phyloP scores from a whole-genome alignment of 1,139 yeast genomes.

The Schwanniomyces etchellsii region DNA sequence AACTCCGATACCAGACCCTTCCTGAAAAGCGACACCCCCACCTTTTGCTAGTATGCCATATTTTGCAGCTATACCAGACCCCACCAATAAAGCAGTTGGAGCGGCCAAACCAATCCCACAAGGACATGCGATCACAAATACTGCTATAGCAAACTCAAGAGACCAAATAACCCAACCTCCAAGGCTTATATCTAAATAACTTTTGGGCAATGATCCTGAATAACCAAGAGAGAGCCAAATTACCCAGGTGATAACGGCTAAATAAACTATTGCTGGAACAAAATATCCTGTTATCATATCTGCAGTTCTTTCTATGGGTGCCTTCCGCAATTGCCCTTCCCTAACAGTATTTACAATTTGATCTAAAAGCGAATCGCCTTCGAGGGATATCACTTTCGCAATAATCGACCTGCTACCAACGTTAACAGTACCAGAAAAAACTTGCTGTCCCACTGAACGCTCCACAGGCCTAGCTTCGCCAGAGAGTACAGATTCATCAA shows the following conservation, averaged over 20 bases:
- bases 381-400: slow-evolving; percentile 55
- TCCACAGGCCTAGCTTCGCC: slow-evolving; percentile 60
- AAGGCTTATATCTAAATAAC: slow-evolving; percentile 55
- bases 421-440: slow-evolving; percentile 71
- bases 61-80: slow-evolving; percentile 43
- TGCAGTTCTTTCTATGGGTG: slow-evolving; percentile 71
- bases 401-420: slow-evolving; percentile 49
- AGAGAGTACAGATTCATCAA: slow-evolving; percentile 74
- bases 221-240: slow-evolving; percentile 61
- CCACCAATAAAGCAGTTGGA: slow-evolving; percentile 44
- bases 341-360: slow-evolving; percentile 67
- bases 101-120: slow-evolving; percentile 47
- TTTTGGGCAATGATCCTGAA: slow-evolving; percentile 47
- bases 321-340: slow-evolving; percentile 67
- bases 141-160: slow-evolving; percentile 69
- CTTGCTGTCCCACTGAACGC: slow-evolving; percentile 51
- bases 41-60: slow-evolving; percentile 75
- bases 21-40: slow-evolving; percentile 80
- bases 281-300: slow-evolving; percentile 67
- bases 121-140: slow-evolving; percentile 57
- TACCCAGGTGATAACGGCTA: slow-evolving; percentile 62
- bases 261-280: slow-evolving; percentile 60
- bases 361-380: slow-evolving; percentile 63
- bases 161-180: slow-evolving; percentile 83
- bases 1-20: slow-evolving; percentile 57